These are phyloP conservation scores for Phytopythium vexans DNA, from an alignment of 352 stramenopile genomes.

Conservation along the genomic window DNA sequence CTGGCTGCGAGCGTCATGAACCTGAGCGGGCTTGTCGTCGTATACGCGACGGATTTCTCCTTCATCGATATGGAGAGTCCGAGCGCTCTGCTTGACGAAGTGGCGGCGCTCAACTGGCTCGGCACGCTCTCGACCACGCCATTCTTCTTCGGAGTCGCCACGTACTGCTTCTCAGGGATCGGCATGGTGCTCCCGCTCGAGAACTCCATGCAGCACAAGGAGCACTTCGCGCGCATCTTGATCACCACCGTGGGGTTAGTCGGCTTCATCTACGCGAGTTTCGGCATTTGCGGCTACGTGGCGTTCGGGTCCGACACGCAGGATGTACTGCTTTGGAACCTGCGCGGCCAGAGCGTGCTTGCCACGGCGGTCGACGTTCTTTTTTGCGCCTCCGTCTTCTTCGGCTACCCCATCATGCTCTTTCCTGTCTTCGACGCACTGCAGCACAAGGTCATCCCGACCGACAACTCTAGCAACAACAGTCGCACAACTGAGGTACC, in stretches of 20 bases:
- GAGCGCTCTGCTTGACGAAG: slow-evolving; percentile 24
- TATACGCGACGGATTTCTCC: slow-evolving; percentile 79
- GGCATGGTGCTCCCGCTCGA: slow-evolving; percentile 88
- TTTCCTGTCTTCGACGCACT: slow-evolving; percentile 88
- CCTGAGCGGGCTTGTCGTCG: slow-evolving; percentile 80
- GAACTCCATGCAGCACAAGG: slow-evolving; percentile 75
- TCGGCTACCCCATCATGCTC: slow-evolving; percentile 93
- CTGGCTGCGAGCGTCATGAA: slow-evolving; percentile 87
- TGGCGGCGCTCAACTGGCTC: slow-evolving; percentile 37
- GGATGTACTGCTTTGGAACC: slow-evolving; percentile 90
- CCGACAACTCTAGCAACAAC: not conserved
- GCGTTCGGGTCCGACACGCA: slow-evolving; percentile 78
- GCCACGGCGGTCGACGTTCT: slow-evolving; percentile 85
- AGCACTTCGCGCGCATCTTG: slow-evolving; percentile 72
- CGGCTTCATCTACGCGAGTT: slow-evolving; percentile 84
- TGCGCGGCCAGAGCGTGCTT: slow-evolving; percentile 45
- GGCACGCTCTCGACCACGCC: slow-evolving; percentile 58
- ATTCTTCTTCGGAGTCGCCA: slow-evolving; percentile 88
- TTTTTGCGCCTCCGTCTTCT: slow-evolving; percentile 86
- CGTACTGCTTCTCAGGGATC: slow-evolving; percentile 90
- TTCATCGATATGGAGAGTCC: slow-evolving; percentile 30
- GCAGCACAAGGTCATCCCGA: slow-evolving; percentile 26
- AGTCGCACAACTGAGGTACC: too few species aligned
- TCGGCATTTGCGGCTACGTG: slow-evolving; percentile 84
- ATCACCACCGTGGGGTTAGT: slow-evolving; percentile 72